Conservation (phyloP, 495 filamentous ascomycete genomes). For the Astrothelium subdiscretum region DNA sequence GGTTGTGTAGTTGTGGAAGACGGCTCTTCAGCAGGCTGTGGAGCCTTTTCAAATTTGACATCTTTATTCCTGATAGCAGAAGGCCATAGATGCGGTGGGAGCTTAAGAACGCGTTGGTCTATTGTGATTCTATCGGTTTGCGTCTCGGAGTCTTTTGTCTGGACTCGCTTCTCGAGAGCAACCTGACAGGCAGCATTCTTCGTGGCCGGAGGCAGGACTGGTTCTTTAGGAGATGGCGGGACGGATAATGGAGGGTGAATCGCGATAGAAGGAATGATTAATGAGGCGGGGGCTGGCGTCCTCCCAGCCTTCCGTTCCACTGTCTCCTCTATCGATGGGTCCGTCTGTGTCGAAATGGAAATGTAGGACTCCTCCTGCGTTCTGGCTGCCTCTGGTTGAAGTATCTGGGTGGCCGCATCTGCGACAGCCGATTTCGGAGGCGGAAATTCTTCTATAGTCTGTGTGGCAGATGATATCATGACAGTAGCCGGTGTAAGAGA, state of each 20-base stretch:
- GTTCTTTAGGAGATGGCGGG: conserved; percentile 50
- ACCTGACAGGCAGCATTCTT: conserved; percentile 49
- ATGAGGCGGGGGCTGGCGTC: conserved; percentile 22
- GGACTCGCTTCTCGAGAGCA: conserved; percentile 27
- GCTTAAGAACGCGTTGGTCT: conserved; percentile 57
- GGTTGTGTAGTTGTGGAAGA: neutral
- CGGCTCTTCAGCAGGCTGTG: neutral
- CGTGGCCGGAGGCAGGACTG: conserved; percentile 52
- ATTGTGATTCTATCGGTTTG: conserved; percentile 85
- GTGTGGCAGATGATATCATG: conserved; percentile 62
- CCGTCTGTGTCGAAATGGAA: conserved; percentile 66
- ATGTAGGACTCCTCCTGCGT: conserved; percentile 9
- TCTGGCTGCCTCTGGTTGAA: neutral
- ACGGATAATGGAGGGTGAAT: conserved; percentile 54
- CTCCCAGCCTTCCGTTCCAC: conserved; percentile 5
- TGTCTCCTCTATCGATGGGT: conserved; percentile 30
- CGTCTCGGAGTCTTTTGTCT: conserved; percentile 42
- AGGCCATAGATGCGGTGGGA: conserved; percentile 68
- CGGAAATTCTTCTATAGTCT: conserved; percentile 55
- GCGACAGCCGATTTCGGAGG: neutral
- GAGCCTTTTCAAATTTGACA: neutral
- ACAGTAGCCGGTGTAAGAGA: conserved; percentile 14
- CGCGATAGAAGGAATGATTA: conserved; percentile 49
- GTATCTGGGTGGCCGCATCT: neutral
- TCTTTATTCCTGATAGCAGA: conserved; percentile 53